Evolutionary conservation across 768 basidiomycete species (phyloP), one percentile per base, ranked within the genome.

Genomic region (Mycena olivaceomarginata): DNA sequence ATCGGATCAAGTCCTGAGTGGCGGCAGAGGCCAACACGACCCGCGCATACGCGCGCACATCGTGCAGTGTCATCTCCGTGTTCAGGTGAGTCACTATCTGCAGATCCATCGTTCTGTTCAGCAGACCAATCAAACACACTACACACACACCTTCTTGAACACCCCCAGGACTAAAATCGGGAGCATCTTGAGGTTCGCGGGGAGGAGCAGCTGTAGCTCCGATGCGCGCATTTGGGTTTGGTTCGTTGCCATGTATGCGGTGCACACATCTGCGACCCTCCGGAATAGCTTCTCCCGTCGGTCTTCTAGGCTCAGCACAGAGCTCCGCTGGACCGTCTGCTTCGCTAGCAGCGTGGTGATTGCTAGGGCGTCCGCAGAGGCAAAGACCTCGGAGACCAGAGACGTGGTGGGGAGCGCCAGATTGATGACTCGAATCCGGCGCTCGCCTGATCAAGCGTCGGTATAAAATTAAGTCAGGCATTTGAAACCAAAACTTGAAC

Each of bases 371-470:
- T 93, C 92, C 18, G 89, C 92, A 12, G 90, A 90, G 0, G 88
- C 90, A 81, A 91, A 93, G 16, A 93, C 74, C 80, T 93, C 92
- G 8, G 90, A 88, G 69, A 92, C 85, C 77, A 88, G 90, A 80
- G 85, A 88, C 16, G 92, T 92, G n/a, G 91, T 92, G 5, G 92
- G 92, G 57, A 92, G 87, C 11, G 91, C 91, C 69, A 88, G 87
- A 2, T 90, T 93, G 78, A 93, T 84, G 73, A 93, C 92, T 51
- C 92, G 88, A 76, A 93, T 93, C 31, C 92, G 87, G 20, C 92
- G 87, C 81, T 92, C 91, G 80, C 90, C 88, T 86, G 22, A 9
- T 57, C 2, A n/a, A 41, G 25, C 13, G 45, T 4, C 2, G 31
- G 46, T 15, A 37, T 40, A 1, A 62, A n/a, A 4, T 15, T 1